Evolutionary conservation across 2,329 filamentous ascomycete genomes (phyloP).

Genomic region (Calonectria hongkongensis): DNA sequence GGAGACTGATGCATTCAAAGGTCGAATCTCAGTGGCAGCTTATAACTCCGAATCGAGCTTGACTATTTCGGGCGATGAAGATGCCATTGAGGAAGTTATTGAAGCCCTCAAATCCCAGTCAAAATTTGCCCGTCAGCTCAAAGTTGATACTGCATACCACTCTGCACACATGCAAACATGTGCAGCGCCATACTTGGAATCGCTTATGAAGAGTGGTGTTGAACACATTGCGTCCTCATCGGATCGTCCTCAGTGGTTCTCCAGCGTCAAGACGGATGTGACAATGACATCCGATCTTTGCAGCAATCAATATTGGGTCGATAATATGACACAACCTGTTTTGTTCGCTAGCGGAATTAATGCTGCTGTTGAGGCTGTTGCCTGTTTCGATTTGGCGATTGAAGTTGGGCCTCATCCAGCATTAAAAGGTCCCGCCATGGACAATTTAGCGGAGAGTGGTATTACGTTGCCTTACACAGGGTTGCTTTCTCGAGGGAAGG

Average conservation of each 20-base stretch:
- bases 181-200: slow-evolving; percentile 38
- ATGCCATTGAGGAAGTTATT: slow-evolving; percentile 6
- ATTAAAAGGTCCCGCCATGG: slow-evolving; percentile 62
- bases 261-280: slow-evolving; percentile 53
- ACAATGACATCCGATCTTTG: background rate
- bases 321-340: slow-evolving; percentile 52
- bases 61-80: slow-evolving; percentile 57
- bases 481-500: slow-evolving; percentile 38
- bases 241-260: slow-evolving; percentile 40
- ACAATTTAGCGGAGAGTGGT: slow-evolving; percentile 60
- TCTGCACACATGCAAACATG: slow-evolving; percentile 66
- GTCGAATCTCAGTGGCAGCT: slow-evolving; percentile 51
- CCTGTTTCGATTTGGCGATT: slow-evolving; percentile 20
- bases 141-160: slow-evolving; percentile 69
- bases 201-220: background rate
- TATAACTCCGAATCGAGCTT: slow-evolving; percentile 49
- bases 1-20: slow-evolving; percentile 37
- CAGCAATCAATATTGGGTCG: slow-evolving; percentile 48
- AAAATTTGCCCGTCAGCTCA: slow-evolving; percentile 55
- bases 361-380: background rate
- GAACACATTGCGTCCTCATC: background rate
- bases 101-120: slow-evolving; percentile 33
- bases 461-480: slow-evolving; percentile 32
- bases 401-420: slow-evolving; percentile 70
- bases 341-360: slow-evolving; percentile 47